Percentiles rank a stretch among this genome's conserved stretches.
Evolutionary conservation across 306 rosid species (phyloP).

Genomic region (Cotoneaster glaucophyllus): DNA sequence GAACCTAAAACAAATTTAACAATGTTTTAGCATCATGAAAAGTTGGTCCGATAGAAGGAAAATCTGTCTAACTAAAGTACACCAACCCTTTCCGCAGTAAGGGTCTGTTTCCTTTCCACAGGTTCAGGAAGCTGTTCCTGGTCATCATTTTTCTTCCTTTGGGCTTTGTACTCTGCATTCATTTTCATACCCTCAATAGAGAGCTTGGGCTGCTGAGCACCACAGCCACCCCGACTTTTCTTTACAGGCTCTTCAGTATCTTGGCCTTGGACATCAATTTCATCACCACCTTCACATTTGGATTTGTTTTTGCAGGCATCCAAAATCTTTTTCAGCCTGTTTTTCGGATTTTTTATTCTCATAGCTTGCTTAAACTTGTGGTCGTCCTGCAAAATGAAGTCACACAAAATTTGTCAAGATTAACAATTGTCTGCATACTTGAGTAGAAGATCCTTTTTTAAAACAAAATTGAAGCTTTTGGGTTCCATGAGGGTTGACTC

Average conservation of each 20-base stretch:
- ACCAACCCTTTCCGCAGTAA: slow-evolving; percentile 82
- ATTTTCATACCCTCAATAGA: slow-evolving; percentile 91
- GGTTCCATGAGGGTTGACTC: not conserved
- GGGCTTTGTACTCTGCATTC: slow-evolving; percentile 80
- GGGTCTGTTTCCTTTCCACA: slow-evolving; percentile 93
- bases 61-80: not conserved
- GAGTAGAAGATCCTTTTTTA: not conserved
- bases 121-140: slow-evolving; percentile 98
- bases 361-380: slow-evolving; percentile 88
- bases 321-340: slow-evolving; percentile 66
- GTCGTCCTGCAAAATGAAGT: slow-evolving; percentile 52
- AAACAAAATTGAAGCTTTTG: not conserved
- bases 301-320: slow-evolving; percentile 89
- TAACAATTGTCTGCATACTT: not conserved
- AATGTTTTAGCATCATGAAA: slow-evolving; percentile 7
- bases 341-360: slow-evolving; percentile 79
- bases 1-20: slow-evolving; percentile 55
- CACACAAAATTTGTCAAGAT: not conserved
- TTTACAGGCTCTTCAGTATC: slow-evolving; percentile 69
- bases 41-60: not conserved
- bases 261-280: slow-evolving; percentile 61
- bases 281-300: slow-evolving; percentile 99
- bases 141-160: slow-evolving; percentile 88
- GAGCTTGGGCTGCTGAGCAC: slow-evolving; percentile 98
- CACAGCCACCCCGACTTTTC: slow-evolving; percentile 95